These are phyloP conservation scores for Melampsora larici-populina DNA, from an alignment of 1,284 basidiomycete genomes.

Conservation along the genomic window DNA sequence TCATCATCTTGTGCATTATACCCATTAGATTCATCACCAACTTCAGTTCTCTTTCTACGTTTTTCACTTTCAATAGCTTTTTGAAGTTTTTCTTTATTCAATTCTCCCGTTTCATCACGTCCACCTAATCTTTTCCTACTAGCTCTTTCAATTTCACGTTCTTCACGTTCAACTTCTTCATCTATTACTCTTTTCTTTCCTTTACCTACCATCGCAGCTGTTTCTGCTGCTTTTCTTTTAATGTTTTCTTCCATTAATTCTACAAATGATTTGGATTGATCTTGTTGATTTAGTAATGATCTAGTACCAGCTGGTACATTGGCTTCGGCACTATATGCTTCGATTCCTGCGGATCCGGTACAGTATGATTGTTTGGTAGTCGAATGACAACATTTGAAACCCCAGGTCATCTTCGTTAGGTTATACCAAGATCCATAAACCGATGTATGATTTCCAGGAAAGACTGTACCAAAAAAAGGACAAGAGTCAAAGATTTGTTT, in stretches of 20 bases:
- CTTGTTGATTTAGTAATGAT: slow-evolving; percentile 52
- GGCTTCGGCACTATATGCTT: slow-evolving; percentile 63
- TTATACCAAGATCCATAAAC: slow-evolving; percentile 98
- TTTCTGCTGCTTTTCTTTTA: slow-evolving; percentile 42
- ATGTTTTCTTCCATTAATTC: slow-evolving; percentile 53
- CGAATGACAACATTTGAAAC: slow-evolving; percentile 92
- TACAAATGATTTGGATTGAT: slow-evolving; percentile 51
- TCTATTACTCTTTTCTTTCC: slow-evolving; percentile 42
- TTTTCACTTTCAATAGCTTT: slow-evolving; percentile 73
- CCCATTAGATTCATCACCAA: slow-evolving; percentile 61
- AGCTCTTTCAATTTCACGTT: slow-evolving; percentile 53
- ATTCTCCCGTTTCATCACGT: slow-evolving; percentile 63
- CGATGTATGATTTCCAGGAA: slow-evolving; percentile 83
- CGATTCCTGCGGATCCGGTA: slow-evolving; percentile 80
- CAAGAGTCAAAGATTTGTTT: not conserved
- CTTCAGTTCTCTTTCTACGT: slow-evolving; percentile 65
- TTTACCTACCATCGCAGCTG: not conserved
- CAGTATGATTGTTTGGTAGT: slow-evolving; percentile 83
- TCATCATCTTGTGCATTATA: slow-evolving; percentile 55
- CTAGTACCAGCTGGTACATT: slow-evolving; percentile 70
- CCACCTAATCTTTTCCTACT: slow-evolving; percentile 49
- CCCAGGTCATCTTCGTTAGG: slow-evolving; percentile 70
- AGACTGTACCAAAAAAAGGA: slow-evolving; percentile 60
- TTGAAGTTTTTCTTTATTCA: slow-evolving; percentile 67
- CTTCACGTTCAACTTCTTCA: slow-evolving; percentile 45